These are phyloP conservation scores for Cymodocea nodosa DNA, from an alignment of 116 monocot species.

Conservation along the genomic window DNA sequence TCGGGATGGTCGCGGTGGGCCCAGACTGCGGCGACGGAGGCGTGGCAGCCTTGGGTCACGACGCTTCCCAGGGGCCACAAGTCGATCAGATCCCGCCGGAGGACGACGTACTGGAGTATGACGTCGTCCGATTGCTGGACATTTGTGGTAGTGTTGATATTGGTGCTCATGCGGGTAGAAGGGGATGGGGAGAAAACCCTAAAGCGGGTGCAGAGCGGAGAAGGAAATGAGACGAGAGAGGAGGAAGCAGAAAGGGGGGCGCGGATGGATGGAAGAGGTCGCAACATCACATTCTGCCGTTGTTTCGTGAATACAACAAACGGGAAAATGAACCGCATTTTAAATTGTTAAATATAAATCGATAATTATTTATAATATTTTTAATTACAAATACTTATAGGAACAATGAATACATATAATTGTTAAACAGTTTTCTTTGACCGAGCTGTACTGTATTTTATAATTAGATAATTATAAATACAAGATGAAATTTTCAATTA, in stretches of 20 bases:
- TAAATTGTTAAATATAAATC: too few relatives aligned
- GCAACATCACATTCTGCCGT: not conserved
- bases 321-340: too few relatives aligned
- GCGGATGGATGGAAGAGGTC: not conserved
- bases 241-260: not conserved
- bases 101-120: constrained; percentile 90
- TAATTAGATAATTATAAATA: too few relatives aligned
- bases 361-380: too few relatives aligned
- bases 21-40: constrained; percentile 85
- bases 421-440: too few relatives aligned
- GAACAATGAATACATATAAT: too few relatives aligned
- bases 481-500: too few relatives aligned
- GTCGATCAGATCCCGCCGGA: constrained; percentile 86
- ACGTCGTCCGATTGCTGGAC: constrained; percentile 13
- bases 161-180: not conserved
- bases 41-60: constrained; percentile 85
- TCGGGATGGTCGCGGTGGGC: constrained; percentile 42
- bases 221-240: not conserved
- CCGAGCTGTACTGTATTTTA: too few relatives aligned
- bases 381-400: too few relatives aligned
- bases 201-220: not conserved
- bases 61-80: constrained; percentile 87
- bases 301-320: too few relatives aligned
- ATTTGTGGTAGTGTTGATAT: not conserved
- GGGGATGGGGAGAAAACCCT: constrained; percentile 1